A percentile compares a stretch with the other conserved stretches of the same genome.
Evolutionary conservation across 1,284 basidiomycete species (phyloP).

Genomic region (Boletellus deceptivus): DNA sequence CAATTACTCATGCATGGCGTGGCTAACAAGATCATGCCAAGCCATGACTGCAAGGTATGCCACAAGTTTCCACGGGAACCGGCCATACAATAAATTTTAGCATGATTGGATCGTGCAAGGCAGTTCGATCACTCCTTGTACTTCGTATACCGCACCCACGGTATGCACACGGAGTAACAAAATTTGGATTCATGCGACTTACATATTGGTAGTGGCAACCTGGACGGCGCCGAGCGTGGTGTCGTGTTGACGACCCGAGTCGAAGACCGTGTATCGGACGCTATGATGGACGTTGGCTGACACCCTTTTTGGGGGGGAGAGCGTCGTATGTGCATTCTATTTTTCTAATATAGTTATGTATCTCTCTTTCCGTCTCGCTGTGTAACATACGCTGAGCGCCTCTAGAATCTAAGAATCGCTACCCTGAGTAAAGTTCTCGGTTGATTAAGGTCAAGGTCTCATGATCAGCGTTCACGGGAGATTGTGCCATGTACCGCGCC

Average conservation of each 20-base stretch:
- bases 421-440: too few species aligned
- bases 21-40: constrained; percentile 3
- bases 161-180: background rate
- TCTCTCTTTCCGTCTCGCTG: too few species aligned
- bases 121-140: constrained; percentile 17
- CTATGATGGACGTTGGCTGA: background rate
- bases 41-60: constrained; percentile 15
- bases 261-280: background rate
- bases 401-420: too few species aligned
- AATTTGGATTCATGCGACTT: background rate
- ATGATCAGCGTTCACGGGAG: too few species aligned
- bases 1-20: background rate
- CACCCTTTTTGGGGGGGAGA: too few species aligned
- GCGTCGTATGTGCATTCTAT: too few species aligned
- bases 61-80: background rate
- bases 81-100: constrained; percentile 1
- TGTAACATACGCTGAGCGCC: too few species aligned
- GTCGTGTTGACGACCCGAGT: background rate
- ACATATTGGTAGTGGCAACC: background rate
- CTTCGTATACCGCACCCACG: background rate
- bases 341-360: too few species aligned
- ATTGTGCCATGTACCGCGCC: too few species aligned
- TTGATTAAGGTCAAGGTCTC: too few species aligned
- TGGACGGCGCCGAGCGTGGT: background rate
- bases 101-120: constrained; percentile 15